Evolutionary conservation across 1,284 basidiomycete genomes (phyloP).

Genomic region (Naganishia albida): DNA sequence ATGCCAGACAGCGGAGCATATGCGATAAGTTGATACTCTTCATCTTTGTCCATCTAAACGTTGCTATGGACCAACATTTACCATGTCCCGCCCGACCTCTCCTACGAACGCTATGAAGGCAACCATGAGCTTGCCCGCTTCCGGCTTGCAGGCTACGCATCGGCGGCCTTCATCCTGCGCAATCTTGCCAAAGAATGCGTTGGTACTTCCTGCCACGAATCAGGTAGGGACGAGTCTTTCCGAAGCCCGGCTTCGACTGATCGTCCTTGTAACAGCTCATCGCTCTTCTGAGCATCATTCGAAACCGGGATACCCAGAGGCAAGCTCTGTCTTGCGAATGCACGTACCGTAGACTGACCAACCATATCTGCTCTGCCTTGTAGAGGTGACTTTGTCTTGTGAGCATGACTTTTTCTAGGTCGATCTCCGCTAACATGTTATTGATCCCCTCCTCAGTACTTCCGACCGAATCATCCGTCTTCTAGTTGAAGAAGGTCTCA

Average conservation of each 20-base stretch:
- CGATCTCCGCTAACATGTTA: not conserved
- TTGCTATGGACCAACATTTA: too few species aligned
- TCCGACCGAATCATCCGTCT: constrained; percentile 67
- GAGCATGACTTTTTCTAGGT: constrained; percentile 27
- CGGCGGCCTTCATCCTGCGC: constrained; percentile 39
- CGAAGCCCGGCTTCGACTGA: too few species aligned
- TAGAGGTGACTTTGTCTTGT: constrained; percentile 95
- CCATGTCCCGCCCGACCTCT: constrained; percentile 3
- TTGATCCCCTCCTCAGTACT: constrained; percentile 51
- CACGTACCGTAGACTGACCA: not conserved
- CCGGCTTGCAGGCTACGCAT: constrained; percentile 37
- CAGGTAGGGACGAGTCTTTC: constrained; percentile 55
- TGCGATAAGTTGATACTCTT: not conserved
- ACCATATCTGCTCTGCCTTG: constrained; percentile 32
- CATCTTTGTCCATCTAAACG: not conserved
- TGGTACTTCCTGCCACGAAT: constrained; percentile 61
- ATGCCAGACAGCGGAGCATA: too few species aligned
- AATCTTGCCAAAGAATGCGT: constrained; percentile 46
- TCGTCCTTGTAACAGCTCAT: constrained; percentile 61
- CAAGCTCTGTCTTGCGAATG: constrained; percentile 35
- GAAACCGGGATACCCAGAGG: constrained; percentile 73
- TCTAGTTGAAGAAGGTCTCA: constrained; percentile 72
- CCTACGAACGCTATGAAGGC: constrained; percentile 17
- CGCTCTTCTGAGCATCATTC: constrained; percentile 92
- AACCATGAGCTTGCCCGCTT: constrained; percentile 26